A percentile compares a stretch with the other conserved stretches of the same genome.
Evolutionary conservation across 164 flowering plant genomes (phyloP).

Genomic region (Vitis vinifera): DNA sequence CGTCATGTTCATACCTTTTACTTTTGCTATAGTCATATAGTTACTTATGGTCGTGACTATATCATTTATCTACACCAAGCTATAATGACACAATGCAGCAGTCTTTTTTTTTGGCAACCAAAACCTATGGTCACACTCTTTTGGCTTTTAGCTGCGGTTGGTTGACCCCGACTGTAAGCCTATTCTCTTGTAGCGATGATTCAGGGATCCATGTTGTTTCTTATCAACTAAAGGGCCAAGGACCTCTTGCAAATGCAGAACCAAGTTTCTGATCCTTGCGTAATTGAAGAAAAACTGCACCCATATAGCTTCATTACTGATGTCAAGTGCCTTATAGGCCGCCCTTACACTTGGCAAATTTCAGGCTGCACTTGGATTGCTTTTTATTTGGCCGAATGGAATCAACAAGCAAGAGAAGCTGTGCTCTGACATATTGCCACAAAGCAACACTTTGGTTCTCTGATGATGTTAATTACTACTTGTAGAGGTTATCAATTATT

Average conservation of each 20-base stretch:
- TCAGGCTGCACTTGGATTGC: constrained; percentile 61
- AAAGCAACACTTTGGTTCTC: constrained; percentile 96
- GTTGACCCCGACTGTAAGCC: no score
- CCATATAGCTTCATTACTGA: constrained; percentile 85
- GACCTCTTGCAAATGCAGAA: constrained; percentile 80
- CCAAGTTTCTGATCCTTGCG: constrained; percentile 96
- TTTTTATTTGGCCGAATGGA: constrained; percentile 89
- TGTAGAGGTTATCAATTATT: constrained; percentile 81
- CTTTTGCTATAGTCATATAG: no score
- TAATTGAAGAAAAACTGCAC: constrained; percentile 77
- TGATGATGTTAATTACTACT: constrained; percentile 64
- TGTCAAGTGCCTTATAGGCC: constrained; percentile 91
- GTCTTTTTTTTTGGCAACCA: no score
- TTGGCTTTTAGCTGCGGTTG: no score
- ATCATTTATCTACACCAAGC: no score
- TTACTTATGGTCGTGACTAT: no score
- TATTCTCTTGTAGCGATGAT: no score
- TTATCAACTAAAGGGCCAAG: constrained; percentile 76
- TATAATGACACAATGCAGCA: no score
- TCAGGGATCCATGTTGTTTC: background rate
- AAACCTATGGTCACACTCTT: no score
- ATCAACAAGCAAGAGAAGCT: constrained; percentile 88
- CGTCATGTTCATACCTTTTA: no score
- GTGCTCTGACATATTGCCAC: constrained; percentile 93
- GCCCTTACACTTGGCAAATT: constrained; percentile 68